These are phyloP conservation scores for Trametes cubensis DNA, from an alignment of 768 basidiomycete species.

Conservation along the genomic window DNA sequence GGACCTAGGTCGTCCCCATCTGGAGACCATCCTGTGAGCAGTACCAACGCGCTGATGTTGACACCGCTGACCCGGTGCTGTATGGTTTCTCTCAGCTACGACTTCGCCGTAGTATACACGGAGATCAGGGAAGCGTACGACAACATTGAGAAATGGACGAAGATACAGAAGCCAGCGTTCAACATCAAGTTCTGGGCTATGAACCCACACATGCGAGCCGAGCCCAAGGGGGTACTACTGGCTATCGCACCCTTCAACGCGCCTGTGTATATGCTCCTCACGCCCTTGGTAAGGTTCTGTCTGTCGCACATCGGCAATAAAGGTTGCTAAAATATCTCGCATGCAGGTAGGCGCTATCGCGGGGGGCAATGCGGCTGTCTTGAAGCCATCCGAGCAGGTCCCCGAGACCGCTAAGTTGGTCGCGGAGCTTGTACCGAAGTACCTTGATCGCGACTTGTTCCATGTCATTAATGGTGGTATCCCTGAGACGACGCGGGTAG, in stretches of 20 bases:
- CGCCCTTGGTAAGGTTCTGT: slow-evolving; percentile 53
- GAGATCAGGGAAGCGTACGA: slow-evolving; percentile 59
- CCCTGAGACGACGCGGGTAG: slow-evolving; percentile 61
- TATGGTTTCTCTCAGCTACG: slow-evolving; percentile 48
- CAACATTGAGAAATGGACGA: slow-evolving; percentile 75
- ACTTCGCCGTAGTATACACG: slow-evolving; percentile 54
- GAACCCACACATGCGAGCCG: slow-evolving; percentile 68
- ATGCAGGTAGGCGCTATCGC: slow-evolving; percentile 65
- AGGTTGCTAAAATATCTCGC: neutral
- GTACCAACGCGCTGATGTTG: slow-evolving; percentile 34
- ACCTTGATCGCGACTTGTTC: slow-evolving; percentile 67
- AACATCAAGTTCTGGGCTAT: slow-evolving; percentile 58
- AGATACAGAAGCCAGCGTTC: slow-evolving; percentile 60
- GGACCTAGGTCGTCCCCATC: slow-evolving; percentile 65
- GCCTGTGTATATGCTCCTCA: slow-evolving; percentile 60
- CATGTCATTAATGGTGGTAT: slow-evolving; percentile 70
- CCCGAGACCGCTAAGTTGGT: slow-evolving; percentile 59
- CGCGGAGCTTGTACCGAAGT: slow-evolving; percentile 70
- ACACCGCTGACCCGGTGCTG: slow-evolving; percentile 42
- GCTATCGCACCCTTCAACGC: slow-evolving; percentile 79
- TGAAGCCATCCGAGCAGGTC: slow-evolving; percentile 79
- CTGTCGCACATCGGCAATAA: neutral
- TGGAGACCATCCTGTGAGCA: slow-evolving; percentile 59
- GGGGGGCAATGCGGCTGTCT: slow-evolving; percentile 68
- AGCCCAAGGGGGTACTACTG: slow-evolving; percentile 74